These are phyloP conservation scores for Ogataea ramenticola DNA, from an alignment of 805 yeast species.

Conservation along the genomic window DNA sequence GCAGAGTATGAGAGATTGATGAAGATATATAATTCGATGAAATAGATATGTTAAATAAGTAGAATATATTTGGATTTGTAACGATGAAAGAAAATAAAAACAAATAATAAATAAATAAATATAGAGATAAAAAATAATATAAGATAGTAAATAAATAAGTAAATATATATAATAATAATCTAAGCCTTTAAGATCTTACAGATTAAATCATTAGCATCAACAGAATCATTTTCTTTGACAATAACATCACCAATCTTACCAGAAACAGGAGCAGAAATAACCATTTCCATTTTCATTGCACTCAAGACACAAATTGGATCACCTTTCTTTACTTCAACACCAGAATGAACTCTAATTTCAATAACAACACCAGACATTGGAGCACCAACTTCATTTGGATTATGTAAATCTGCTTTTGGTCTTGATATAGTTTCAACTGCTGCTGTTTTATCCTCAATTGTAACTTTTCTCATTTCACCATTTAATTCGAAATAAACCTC, in stretches of 20 bases:
- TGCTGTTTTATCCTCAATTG: conserved; percentile 82
- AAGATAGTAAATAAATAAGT: not conserved
- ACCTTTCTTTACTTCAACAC: conserved; percentile 89
- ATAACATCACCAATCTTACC: conserved; percentile 76
- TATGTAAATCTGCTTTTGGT: conserved; percentile 83
- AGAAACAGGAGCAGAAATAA: conserved; percentile 81
- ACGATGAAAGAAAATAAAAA: not conserved
- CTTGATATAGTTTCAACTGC: conserved; percentile 80
- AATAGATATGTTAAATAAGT: no score
- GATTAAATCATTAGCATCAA: conserved; percentile 88
- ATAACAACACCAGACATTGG: conserved; percentile 99
- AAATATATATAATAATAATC: not conserved
- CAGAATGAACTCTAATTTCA: conserved; percentile 86
- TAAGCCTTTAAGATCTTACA: conserved; percentile 42
- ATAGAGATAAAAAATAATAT: not conserved
- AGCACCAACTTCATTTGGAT: conserved; percentile 91
- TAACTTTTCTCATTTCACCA: conserved; percentile 96
- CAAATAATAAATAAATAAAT: conserved; percentile 3
- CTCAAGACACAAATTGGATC: conserved; percentile 88
- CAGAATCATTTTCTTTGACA: conserved; percentile 88
- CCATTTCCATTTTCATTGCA: conserved; percentile 99
- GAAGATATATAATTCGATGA: conserved; percentile 6
- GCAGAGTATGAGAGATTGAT: not conserved
- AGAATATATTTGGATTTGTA: conserved; percentile 11
- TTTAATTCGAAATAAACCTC: conserved; percentile 97